Base-by-base conservation (phyloP, 2,329 filamentous ascomycete genomes). In the Coleophoma cylindrospora region DNA sequence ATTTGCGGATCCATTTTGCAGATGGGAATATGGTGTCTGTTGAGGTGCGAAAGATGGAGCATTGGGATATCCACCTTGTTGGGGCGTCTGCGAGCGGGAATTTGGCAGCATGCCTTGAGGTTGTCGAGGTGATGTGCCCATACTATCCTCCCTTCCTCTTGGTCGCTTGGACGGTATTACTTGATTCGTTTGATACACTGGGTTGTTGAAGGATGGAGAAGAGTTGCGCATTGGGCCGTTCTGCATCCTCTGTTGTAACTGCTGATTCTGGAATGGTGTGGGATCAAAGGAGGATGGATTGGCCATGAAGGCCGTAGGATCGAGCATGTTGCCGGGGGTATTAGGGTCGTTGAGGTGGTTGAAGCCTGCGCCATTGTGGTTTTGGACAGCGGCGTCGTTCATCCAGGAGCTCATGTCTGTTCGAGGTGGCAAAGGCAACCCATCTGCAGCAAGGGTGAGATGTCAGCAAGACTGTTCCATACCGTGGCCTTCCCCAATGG, bases 31-130 rank as follows among this genome's bases (percentile, higher is more conserved):
- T 50, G 82, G 82, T 27, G 21, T 15, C 15, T 83, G 82, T 63
- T 86, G 85, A 40, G 74, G 72, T 45, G 70, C 61, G 57, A 82
- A 83, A 27, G 36, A 14, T 9, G 36, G 36, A 17, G 13, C 15
- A 17, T 38, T 38, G 36, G 84, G 75, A 61, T 85, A 91, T 47
- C 79, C 78, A 55, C 83, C 79, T 65, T 92, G 89, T 62, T 90
- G 88, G 34, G 92, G 92, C 32, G 92, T 97, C 66, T 96, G 91
- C 61, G 92, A 92, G 69, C 92, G 89, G 70, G 92, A 95, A 21
- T 82, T 83, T 45, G 89, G 87, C 32, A 90, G 70, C 71, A 87
- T 87, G 57, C 81, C 82, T 5, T 86, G 80, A 50, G 86, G 84
- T 64, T 86, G 87, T 63, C 85, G 80, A 48, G 92, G 91, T 33